Conservation (phyloP, 345 rosid genomes). For the Citrus hindsii region DNA sequence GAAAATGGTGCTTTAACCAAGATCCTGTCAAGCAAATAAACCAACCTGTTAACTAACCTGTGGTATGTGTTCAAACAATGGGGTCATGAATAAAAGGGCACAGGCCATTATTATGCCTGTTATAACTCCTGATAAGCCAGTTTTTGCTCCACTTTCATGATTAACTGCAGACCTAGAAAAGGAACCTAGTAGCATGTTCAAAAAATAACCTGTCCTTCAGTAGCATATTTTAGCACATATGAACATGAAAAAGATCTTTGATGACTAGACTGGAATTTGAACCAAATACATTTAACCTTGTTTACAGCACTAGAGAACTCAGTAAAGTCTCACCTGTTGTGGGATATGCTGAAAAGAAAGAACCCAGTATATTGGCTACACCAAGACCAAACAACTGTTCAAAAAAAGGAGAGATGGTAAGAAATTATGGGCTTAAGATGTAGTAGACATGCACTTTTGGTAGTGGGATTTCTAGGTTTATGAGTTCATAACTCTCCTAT, state of each 20-base stretch:
- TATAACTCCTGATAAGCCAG: constrained; percentile 82
- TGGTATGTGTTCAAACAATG: constrained; percentile 80
- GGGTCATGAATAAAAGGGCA: constrained; percentile 84
- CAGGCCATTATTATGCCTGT: constrained; percentile 82
- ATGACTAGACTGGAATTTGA: neutral
- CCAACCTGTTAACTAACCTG: constrained; percentile 51
- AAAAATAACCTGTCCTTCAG: constrained; percentile 1
- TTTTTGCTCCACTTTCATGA: constrained; percentile 93
- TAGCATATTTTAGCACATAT: neutral
- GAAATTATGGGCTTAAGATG: neutral
- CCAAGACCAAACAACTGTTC: constrained; percentile 96
- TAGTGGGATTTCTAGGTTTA: neutral
- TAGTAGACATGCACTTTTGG: neutral
- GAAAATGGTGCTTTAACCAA: neutral
- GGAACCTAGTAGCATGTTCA: constrained; percentile 61
- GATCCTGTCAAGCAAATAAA: neutral
- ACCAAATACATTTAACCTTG: neutral
- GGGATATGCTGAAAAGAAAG: constrained; percentile 88
- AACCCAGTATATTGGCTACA: constrained; percentile 83
- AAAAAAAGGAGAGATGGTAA: constrained; percentile 4
- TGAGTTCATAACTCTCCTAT: neutral
- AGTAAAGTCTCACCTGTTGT: constrained; percentile 67
- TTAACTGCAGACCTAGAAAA: constrained; percentile 99
- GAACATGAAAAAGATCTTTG: neutral
- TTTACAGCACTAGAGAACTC: constrained; percentile 16